Conservation (phyloP, 1,284 basidiomycete genomes). For the Cryptococcus amylolentus region DNA sequence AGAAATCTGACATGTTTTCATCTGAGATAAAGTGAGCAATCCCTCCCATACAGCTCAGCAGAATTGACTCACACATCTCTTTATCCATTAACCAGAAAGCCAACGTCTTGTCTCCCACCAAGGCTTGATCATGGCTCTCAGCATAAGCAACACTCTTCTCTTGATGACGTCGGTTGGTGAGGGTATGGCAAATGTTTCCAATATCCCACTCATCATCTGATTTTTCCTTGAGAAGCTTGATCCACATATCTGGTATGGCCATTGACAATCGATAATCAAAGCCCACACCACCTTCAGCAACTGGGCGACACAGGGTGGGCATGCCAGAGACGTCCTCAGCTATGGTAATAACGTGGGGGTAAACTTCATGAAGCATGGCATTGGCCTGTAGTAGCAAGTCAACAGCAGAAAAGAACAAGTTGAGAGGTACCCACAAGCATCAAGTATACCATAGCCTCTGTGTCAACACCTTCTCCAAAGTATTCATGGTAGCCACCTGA, state of each 20-base stretch:
- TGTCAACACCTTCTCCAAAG: slow-evolving; percentile 79
- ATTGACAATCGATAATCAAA: slow-evolving; percentile 98
- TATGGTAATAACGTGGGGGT: slow-evolving; percentile 79
- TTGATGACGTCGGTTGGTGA: slow-evolving; percentile 81
- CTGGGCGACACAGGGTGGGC: slow-evolving; percentile 85
- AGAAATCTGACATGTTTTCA: slow-evolving; percentile 90
- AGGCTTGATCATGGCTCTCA: slow-evolving; percentile 95
- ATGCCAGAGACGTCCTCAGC: slow-evolving; percentile 97
- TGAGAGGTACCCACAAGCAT: slow-evolving; percentile 73
- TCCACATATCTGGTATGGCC: slow-evolving; percentile 99
- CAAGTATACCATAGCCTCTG: slow-evolving; percentile 88
- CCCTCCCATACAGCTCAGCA: neutral
- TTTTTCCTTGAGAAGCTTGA: slow-evolving; percentile 94
- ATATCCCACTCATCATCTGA: slow-evolving; percentile 86
- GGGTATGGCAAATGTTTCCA: slow-evolving; percentile 78
- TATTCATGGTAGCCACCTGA: slow-evolving; percentile 91
- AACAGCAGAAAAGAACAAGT: neutral
- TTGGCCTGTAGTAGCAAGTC: slow-evolving; percentile 66
- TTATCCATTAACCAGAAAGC: slow-evolving; percentile 99
- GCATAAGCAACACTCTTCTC: slow-evolving; percentile 94
- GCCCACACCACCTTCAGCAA: slow-evolving; percentile 79
- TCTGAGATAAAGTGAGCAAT: slow-evolving; percentile 53
- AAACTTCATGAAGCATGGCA: slow-evolving; percentile 76
- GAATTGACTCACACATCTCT: slow-evolving; percentile 80
- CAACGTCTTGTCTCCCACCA: slow-evolving; percentile 96